Conservation (phyloP, 257 asterid species). For the Nicotiana sylvestris region DNA sequence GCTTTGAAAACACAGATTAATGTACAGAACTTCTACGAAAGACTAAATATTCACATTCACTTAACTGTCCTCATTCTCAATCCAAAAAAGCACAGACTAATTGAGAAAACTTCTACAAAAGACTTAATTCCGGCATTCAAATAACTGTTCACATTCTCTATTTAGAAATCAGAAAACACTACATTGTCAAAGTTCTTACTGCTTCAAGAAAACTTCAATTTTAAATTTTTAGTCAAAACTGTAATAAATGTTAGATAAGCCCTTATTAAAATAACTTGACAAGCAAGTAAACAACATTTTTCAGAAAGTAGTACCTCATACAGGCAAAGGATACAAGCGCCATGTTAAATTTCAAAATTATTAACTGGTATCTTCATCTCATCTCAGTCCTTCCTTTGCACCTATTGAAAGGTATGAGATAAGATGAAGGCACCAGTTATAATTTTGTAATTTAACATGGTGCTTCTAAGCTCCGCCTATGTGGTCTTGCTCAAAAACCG, state of each 20-base stretch:
- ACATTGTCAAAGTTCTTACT: background rate
- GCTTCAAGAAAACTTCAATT: background rate
- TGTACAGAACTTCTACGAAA: background rate
- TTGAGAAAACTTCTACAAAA: background rate
- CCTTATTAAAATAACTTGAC: background rate
- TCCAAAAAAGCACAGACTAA: background rate
- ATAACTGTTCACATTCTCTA: background rate
- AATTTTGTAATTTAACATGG: background rate
- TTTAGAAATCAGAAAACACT: background rate
- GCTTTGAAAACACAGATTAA: background rate
- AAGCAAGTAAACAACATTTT: background rate
- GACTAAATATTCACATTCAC: conserved; percentile 8
- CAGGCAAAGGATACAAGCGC: background rate
- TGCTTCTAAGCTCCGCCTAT: background rate
- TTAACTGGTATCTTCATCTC: background rate
- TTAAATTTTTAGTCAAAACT: background rate
- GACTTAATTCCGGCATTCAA: background rate
- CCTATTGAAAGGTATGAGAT: background rate
- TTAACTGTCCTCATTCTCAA: background rate
- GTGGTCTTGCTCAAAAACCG: background rate
- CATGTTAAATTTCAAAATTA: background rate
- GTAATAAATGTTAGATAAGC: background rate
- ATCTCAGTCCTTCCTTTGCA: background rate
- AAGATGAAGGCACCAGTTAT: background rate
- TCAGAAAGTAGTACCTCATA: background rate